Base-by-base conservation (phyloP, 169 alveolate species). In the Eimeria necatrix region DNA sequence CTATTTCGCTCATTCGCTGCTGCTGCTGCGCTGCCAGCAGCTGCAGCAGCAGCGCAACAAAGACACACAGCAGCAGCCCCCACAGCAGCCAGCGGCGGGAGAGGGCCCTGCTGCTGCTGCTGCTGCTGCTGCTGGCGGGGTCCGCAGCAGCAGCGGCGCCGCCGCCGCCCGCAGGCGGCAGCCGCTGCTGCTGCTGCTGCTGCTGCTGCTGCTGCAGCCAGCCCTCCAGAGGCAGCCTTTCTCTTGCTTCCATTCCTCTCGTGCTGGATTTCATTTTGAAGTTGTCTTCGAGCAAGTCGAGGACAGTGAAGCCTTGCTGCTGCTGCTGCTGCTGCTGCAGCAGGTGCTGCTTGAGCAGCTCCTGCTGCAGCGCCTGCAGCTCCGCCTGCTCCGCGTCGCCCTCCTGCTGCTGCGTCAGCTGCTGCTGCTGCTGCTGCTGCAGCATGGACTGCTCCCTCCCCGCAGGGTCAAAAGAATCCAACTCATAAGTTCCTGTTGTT, bases 361-460 rank as follows among this genome's bases (percentile, higher is more conserved):
- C 22, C 46, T 68, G 78, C 78, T n/a, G 78, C 78, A 8, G 73
- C 73, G n/a, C 24, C 12, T 61, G 73, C 20, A 61, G 20, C 73
- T 61, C 41, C 20, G 7, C 20, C 73, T 61, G 73, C n/a, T 61
- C 73, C 20, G 12, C 24, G 73, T 61, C 73, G n/a, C n/a, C n/a
- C n/a, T n/a, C n/a, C n/a, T n/a, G n/a, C n/a, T n/a, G n/a, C n/a
- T n/a, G n/a, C n/a, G n/a, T n/a, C n/a, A 18, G 73, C 73, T 68
- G 78, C 78, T 10, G 78, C 46, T 68, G 78, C 85, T 74, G 85
- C 60, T 74, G 60, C 85, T 74, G 85, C 52, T 16, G 85, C 20
- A 16, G 85, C 85, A 74, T 49, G n/a, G 85, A 46, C 20, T 8
- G n/a, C 9, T 26, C 60, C 59, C 20, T 41, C 32, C 85, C 56